phyloP scores from a whole-genome alignment of 768 basidiomycete genomes.

The Paxillus rubicundulus region DNA sequence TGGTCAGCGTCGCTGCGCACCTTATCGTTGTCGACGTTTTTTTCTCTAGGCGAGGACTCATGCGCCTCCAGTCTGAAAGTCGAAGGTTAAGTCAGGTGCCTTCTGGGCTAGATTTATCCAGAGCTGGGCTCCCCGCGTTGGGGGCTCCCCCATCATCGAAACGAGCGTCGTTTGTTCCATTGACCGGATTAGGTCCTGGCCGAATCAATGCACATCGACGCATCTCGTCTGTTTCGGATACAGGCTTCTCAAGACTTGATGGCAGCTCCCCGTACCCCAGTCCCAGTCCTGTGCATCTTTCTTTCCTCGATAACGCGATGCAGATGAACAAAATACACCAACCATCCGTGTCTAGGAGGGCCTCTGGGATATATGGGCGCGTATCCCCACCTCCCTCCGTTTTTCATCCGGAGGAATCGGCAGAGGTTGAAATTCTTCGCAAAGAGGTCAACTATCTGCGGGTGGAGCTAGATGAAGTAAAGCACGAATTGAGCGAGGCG shows the following conservation, averaged over 20 bases:
- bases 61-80: conserved; percentile 81
- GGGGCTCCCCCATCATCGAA: conserved; percentile 55
- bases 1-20: background rate
- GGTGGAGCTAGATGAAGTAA: conserved; percentile 58
- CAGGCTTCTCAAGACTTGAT: conserved; percentile 40
- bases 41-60: conserved; percentile 66
- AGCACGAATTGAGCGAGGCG: conserved; percentile 69
- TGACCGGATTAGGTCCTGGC: conserved; percentile 52
- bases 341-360: conserved; percentile 35
- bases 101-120: conserved; percentile 53
- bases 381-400: conserved; percentile 44
- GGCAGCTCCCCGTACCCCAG: conserved; percentile 31
- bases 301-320: conserved; percentile 32
- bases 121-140: conserved; percentile 41
- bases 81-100: conserved; percentile 56
- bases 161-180: conserved; percentile 72
- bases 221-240: conserved; percentile 71
- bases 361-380: conserved; percentile 55
- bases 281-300: conserved; percentile 34
- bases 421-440: conserved; percentile 57
- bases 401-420: conserved; percentile 25
- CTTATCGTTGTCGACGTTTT: conserved; percentile 1
- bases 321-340: conserved; percentile 20
- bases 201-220: conserved; percentile 59
- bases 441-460: conserved; percentile 57